phyloP scores from a whole-genome alignment of 1,139 yeast genomes.

The Taphrina populina region DNA sequence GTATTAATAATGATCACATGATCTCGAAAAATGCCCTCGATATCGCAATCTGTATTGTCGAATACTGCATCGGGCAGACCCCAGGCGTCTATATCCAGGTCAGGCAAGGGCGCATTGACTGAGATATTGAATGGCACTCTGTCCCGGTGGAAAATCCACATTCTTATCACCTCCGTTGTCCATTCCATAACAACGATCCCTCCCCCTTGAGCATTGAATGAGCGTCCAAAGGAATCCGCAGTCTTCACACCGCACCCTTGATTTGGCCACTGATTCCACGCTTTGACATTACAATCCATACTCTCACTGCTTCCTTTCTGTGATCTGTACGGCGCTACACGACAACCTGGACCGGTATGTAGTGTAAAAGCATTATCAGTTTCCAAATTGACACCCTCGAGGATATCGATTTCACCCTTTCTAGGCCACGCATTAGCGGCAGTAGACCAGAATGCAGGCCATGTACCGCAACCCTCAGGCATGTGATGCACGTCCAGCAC shows the following conservation, averaged over 20 bases:
- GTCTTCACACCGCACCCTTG: constrained; percentile 35
- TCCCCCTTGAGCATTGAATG: constrained; percentile 21
- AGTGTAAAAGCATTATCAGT: constrained; percentile 28
- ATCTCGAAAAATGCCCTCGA: constrained; percentile 20
- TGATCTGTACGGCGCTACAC: constrained; percentile 16
- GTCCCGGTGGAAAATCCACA: constrained; percentile 31
- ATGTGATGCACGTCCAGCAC: constrained; percentile 33
- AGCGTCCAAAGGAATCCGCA: constrained; percentile 22
- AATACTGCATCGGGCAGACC: constrained; percentile 32
- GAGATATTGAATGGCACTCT: not conserved
- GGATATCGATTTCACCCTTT: constrained; percentile 34
- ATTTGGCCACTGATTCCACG: constrained; percentile 29
- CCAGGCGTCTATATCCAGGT: constrained; percentile 22
- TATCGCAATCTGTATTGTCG: constrained; percentile 27
- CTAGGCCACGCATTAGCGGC: constrained; percentile 33
- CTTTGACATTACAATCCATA: constrained; percentile 31
- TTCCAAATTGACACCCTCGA: constrained; percentile 34
- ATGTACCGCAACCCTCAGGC: constrained; percentile 36
- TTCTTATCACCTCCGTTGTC: constrained; percentile 25
- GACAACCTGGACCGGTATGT: constrained; percentile 33
- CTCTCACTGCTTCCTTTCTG: constrained; percentile 23
- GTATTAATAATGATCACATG: constrained; percentile 33
- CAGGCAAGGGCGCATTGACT: constrained; percentile 21
- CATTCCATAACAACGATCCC: constrained; percentile 32
- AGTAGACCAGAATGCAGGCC: constrained; percentile 37